Evolutionary conservation across 2,329 filamentous ascomycete genomes (phyloP).

Genomic region (Seiridium unicorne): DNA sequence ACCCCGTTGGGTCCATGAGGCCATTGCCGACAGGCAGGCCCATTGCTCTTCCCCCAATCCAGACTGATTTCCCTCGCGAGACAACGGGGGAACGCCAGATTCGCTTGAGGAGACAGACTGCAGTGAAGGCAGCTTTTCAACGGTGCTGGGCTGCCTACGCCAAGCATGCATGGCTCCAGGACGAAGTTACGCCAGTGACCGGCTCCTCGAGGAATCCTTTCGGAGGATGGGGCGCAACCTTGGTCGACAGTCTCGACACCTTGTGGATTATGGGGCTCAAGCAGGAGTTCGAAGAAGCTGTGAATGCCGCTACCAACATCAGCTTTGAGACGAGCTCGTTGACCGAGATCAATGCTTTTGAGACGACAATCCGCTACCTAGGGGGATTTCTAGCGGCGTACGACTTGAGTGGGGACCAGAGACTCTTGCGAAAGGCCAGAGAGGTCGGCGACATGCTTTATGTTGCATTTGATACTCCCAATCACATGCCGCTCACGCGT

Average conservation of each 20-base stretch:
- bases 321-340: slow-evolving; percentile 37
- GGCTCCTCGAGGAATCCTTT: slow-evolving; percentile 37
- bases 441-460: slow-evolving; percentile 38
- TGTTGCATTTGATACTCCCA: slow-evolving; percentile 29
- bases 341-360: slow-evolving; percentile 32
- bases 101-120: slow-evolving; percentile 16
- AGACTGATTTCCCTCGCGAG: slow-evolving; percentile 17
- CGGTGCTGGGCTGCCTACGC: slow-evolving; percentile 37
- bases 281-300: slow-evolving; percentile 42
- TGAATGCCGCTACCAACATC: slow-evolving; percentile 36
- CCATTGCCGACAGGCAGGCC: slow-evolving; percentile 19
- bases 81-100: slow-evolving; percentile 10
- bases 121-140: slow-evolving; percentile 19
- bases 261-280: slow-evolving; percentile 43
- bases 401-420: slow-evolving; percentile 32
- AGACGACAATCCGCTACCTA: slow-evolving; percentile 35
- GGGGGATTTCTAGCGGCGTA: slow-evolving; percentile 30
- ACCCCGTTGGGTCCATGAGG: slow-evolving; percentile 18
- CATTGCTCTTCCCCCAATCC: slow-evolving; percentile 18
- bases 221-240: slow-evolving; percentile 43
- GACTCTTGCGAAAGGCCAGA: slow-evolving; percentile 35
- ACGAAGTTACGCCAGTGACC: slow-evolving; percentile 40
- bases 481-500: slow-evolving; percentile 27
- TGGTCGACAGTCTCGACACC: slow-evolving; percentile 39
- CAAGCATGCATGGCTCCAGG: slow-evolving; percentile 37